Conservation (phyloP, 1,139 yeast genomes). For the Ogataea hybrid region DNA sequence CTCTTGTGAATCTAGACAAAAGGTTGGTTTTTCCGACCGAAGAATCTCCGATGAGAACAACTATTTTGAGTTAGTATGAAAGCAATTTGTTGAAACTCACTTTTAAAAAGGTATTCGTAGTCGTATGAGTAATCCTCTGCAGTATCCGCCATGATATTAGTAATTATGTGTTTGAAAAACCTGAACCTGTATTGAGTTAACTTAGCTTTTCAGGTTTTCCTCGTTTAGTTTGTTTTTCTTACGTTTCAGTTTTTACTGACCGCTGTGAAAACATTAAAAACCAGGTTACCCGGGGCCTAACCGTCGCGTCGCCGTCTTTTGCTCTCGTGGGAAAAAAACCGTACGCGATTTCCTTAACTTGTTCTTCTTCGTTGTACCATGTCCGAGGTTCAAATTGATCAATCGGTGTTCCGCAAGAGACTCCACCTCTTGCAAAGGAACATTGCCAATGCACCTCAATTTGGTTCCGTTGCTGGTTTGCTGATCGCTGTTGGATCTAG, state of each 20-base stretch:
- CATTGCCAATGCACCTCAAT: slow-evolving; percentile 38
- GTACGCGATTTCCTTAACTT: slow-evolving; percentile 2
- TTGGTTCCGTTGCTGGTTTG: slow-evolving; percentile 52
- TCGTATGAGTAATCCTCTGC: slow-evolving; percentile 83
- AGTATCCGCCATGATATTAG: slow-evolving; percentile 31
- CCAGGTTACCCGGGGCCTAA: slow-evolving; percentile 8
- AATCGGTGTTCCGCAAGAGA: slow-evolving; percentile 38
- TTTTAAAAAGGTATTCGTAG: slow-evolving; percentile 92
- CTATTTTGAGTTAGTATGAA: slow-evolving; percentile 28
- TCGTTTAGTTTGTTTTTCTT: slow-evolving; percentile 8
- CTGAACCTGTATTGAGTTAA: not conserved
- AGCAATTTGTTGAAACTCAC: slow-evolving; percentile 34
- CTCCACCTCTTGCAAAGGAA: slow-evolving; percentile 41
- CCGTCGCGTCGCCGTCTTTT: slow-evolving; percentile 11
- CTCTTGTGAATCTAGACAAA: slow-evolving; percentile 88
- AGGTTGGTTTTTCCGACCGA: slow-evolving; percentile 97
- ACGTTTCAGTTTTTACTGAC: slow-evolving; percentile 10
- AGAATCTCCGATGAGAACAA: slow-evolving; percentile 95
- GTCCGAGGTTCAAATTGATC: slow-evolving; percentile 35
- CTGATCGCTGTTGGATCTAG: slow-evolving; percentile 77
- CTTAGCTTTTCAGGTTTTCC: not conserved
- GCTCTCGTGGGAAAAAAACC: slow-evolving; percentile 6
- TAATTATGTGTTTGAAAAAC: not conserved
- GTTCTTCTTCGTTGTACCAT: slow-evolving; percentile 18
- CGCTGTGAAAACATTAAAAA: not conserved